These are phyloP conservation scores for Leptographium wingfieldii DNA, from an alignment of 2,329 filamentous ascomycete genomes.

Conservation along the genomic window DNA sequence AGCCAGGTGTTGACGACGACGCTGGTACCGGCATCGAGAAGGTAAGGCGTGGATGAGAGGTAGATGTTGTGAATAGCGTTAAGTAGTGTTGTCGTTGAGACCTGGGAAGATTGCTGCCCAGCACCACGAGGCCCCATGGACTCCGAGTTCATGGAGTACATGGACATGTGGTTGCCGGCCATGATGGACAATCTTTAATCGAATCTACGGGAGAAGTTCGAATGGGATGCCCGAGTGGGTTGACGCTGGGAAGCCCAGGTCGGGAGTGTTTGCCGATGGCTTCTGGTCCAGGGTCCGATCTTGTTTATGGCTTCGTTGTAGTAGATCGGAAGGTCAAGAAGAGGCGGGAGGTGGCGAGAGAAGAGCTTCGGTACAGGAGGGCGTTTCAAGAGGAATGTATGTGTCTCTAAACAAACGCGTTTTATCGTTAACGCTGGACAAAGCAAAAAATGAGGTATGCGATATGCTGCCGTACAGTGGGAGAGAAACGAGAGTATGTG, in stretches of 20 bases:
- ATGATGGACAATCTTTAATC: constrained; percentile 26
- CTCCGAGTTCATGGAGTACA: constrained; percentile 56
- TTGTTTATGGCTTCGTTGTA: background rate
- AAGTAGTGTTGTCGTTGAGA: constrained; percentile 85
- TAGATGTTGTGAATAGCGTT: constrained; percentile 89
- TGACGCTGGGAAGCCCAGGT: background rate
- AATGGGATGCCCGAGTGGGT: background rate
- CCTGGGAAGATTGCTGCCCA: constrained; percentile 60
- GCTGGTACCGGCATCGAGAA: constrained; percentile 79
- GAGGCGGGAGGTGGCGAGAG: background rate
- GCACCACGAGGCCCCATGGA: constrained; percentile 44
- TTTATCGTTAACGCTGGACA: constrained; percentile 2
- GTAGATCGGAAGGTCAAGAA: background rate
- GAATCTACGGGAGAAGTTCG: background rate
- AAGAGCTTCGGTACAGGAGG: background rate
- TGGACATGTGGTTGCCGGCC: constrained; percentile 51
- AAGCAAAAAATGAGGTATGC: constrained; percentile 3
- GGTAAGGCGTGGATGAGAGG: constrained; percentile 67
- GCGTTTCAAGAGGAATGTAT: background rate
- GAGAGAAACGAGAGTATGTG: background rate
- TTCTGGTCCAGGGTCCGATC: background rate
- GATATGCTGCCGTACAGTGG: background rate
- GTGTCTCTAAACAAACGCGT: background rate
- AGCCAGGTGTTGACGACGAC: constrained; percentile 94
- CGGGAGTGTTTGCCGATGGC: background rate